phyloP scores from a whole-genome alignment of 257 asterid species.

The Henckelia pumila region DNA sequence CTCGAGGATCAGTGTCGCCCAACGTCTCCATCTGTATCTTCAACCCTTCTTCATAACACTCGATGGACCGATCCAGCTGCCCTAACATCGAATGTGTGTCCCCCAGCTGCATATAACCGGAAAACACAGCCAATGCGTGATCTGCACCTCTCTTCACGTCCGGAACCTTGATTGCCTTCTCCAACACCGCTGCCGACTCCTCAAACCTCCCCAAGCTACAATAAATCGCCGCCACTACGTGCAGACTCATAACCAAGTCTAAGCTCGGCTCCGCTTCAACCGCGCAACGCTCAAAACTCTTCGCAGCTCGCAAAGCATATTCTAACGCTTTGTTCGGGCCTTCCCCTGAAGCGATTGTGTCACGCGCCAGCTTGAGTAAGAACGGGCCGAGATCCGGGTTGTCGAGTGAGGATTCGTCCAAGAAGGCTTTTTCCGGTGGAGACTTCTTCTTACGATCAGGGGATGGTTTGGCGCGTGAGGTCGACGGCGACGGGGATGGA shows the following conservation, averaged over 20 bases:
- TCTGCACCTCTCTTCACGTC: conserved; percentile 83
- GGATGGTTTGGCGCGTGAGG: conserved; percentile 88
- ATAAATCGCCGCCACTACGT: conserved; percentile 95
- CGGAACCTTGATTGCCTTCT: conserved; percentile 85
- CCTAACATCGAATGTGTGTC: conserved; percentile 98
- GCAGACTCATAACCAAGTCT: conserved; percentile 95
- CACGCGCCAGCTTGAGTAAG: conserved; percentile 77
- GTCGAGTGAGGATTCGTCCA: conserved; percentile 77
- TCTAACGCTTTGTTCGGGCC: conserved; percentile 84
- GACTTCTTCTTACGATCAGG: conserved; percentile 94
- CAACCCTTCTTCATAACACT: conserved; percentile 80
- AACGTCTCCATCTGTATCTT: conserved; percentile 89
- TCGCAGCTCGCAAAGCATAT: conserved; percentile 81
- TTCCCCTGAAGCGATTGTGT: conserved; percentile 90
- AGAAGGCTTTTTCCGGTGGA: conserved; percentile 57
- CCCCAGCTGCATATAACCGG: conserved; percentile 94
- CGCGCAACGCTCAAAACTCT: conserved; percentile 76
- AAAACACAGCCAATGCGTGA: conserved; percentile 92
- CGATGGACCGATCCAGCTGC: conserved; percentile 88
- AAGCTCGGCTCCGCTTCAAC: conserved; percentile 74
- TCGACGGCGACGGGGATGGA: conserved; percentile 86
- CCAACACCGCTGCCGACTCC: conserved; percentile 89
- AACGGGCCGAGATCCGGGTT: conserved; percentile 99
- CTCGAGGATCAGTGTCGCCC: conserved; percentile 92
- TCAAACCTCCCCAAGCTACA: conserved; percentile 89